phyloP scores from a whole-genome alignment of 306 rosid species.

The Prunus mume region DNA sequence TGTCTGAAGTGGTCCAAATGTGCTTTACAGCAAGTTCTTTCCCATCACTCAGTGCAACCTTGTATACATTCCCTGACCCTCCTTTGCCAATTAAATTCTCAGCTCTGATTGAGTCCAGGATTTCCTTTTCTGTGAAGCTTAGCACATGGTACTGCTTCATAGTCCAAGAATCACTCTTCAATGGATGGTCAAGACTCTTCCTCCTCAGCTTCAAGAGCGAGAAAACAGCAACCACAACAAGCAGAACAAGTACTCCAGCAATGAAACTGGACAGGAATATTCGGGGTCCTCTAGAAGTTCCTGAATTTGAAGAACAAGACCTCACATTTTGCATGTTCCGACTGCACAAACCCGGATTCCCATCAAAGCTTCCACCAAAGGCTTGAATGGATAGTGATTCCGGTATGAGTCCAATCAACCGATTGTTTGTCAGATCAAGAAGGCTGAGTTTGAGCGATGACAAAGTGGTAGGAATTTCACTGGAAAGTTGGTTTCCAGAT shows the following conservation, averaged over 20 bases:
- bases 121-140: slow-evolving; percentile 62
- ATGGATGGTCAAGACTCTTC: slow-evolving; percentile 31
- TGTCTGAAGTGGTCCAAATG: slow-evolving; percentile 56
- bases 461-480: slow-evolving; percentile 58
- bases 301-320: slow-evolving; percentile 43
- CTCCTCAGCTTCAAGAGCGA: slow-evolving; percentile 44
- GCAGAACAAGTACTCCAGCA: slow-evolving; percentile 44
- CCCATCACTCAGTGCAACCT: slow-evolving; percentile 50
- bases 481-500: slow-evolving; percentile 66
- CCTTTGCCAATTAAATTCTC: slow-evolving; percentile 81
- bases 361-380: slow-evolving; percentile 53
- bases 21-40: slow-evolving; percentile 76
- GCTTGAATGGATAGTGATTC: slow-evolving; percentile 54
- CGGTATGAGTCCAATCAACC: slow-evolving; percentile 62
- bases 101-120: slow-evolving; percentile 51
- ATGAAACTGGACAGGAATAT: slow-evolving; percentile 41
- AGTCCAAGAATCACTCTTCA: slow-evolving; percentile 59
- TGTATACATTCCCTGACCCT: slow-evolving; percentile 90
- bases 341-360: slow-evolving; percentile 83
- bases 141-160: slow-evolving; percentile 66
- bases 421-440: slow-evolving; percentile 72
- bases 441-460: slow-evolving; percentile 61
- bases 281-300: slow-evolving; percentile 24
- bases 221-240: slow-evolving; percentile 34
- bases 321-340: slow-evolving; percentile 35